Base-by-base conservation (phyloP, 176 grass and related monocot genomes). In the Oropetium thomaeum region DNA sequence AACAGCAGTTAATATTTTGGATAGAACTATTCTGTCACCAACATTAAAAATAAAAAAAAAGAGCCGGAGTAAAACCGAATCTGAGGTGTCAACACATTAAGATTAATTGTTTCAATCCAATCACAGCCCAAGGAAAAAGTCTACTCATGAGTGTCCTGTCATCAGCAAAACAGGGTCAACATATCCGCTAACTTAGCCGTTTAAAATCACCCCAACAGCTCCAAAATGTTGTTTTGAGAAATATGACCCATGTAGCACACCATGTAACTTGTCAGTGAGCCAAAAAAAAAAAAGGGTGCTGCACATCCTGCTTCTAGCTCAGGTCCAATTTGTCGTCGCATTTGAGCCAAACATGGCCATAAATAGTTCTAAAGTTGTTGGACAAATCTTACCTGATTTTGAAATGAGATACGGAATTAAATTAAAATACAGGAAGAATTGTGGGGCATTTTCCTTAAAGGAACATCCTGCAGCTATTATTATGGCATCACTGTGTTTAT, bases 91-190 rank as follows among this genome's bases (percentile, higher is more conserved):
- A 77, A 71, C 43, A 87, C 54, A 28, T 26, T 25, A 52, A 33
- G 10, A 48, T 30, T 60, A 52, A 38, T 40, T 67, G 45, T 49
- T 66, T 66, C 30, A 82, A 40, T 78, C 73, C 41, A 78, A 67
- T 22, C 23, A 27, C 27, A 57, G 23, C 23, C 27, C 26, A 57
- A 57, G 23, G 53, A 5, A 57, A 57, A 57, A 52, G 49, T 57
- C 53, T 57, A 57, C 23, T 57, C 5, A 57, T 57, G 23, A 10
- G 26, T 23, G n/a, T n/a, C 51, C n/a, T n/a, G 25, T 54, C n/a
- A 23, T 54, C 51, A 10, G 51, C n/a, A 54, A 54, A 54, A 54
- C n/a, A 54, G n/a, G 51, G 8, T 7, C 8, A 9, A 52, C 48
- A 52, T 52, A 20, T 25, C 2, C 51, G 10, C 52, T 55, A 57